phyloP scores from a whole-genome alignment of 192 early-diverging fungal species.

The Entophlyctis luteolus region DNA sequence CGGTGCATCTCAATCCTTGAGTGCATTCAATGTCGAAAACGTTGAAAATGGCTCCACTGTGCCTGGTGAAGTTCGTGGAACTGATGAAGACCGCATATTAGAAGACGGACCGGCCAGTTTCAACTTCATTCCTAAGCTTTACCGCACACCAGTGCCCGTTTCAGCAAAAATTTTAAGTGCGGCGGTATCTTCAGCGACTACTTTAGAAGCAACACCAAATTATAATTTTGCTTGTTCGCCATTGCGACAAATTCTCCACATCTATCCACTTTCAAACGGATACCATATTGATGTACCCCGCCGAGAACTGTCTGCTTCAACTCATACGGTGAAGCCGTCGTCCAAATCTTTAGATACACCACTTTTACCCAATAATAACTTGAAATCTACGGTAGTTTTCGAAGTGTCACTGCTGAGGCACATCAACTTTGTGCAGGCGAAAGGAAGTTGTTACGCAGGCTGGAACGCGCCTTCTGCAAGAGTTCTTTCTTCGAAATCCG shows the following conservation, averaged over 20 bases:
- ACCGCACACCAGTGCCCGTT: conserved; percentile 7
- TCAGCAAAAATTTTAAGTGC: not conserved
- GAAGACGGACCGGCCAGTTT: conserved; percentile 2
- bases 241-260: not conserved
- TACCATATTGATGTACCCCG: conserved; percentile 10
- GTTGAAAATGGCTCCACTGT: not conserved
- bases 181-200: not conserved
- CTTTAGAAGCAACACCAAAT: not conserved
- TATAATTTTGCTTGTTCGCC: not conserved
- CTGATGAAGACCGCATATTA: conserved; percentile 11
- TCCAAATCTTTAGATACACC: not conserved
- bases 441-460: conserved; percentile 8
- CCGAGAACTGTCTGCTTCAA: not conserved
- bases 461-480: not conserved
- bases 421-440: not conserved
- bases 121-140: not conserved
- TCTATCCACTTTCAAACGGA: conserved; percentile 9
- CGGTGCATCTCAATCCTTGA: conserved; percentile 3
- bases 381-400: not conserved
- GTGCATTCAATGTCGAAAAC: not conserved
- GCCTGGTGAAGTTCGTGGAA: not conserved
- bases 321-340: not conserved
- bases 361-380: not conserved
- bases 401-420: conserved; percentile 14
- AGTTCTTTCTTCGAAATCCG: not conserved